These are phyloP conservation scores for Kluyveromyces lactis DNA, from an alignment of 805 yeast genomes.

Conservation along the genomic window DNA sequence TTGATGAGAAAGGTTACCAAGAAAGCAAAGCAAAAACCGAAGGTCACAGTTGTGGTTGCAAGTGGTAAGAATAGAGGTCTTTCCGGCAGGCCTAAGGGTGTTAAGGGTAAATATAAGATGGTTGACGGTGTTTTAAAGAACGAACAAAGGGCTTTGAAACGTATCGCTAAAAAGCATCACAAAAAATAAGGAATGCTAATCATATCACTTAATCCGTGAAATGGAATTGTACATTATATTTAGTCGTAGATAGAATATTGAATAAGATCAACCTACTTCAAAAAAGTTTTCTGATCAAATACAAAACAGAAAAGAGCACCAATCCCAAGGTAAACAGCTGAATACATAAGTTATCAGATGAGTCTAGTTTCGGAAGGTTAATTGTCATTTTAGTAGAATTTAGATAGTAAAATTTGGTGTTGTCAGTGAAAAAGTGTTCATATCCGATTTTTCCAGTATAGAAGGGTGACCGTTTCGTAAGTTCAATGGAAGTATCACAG, in stretches of 20 bases:
- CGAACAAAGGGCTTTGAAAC: slow-evolving; percentile 86
- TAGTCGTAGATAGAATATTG: neutral
- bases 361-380: slow-evolving; percentile 37
- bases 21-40: slow-evolving; percentile 64
- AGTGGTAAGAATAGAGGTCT: slow-evolving; percentile 76
- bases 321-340: slow-evolving; percentile 31
- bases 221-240: neutral
- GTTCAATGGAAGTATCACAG: slow-evolving; percentile 32
- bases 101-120: slow-evolving; percentile 97
- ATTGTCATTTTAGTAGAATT: slow-evolving; percentile 17
- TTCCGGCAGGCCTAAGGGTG: slow-evolving; percentile 93
- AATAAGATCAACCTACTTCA: neutral
- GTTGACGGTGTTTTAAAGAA: slow-evolving; percentile 98
- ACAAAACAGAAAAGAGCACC: slow-evolving; percentile 29
- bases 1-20: slow-evolving; percentile 75
- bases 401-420: slow-evolving; percentile 36
- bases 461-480: slow-evolving; percentile 29
- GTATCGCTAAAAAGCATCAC: slow-evolving; percentile 75
- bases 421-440: slow-evolving; percentile 38
- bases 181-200: slow-evolving; percentile 48
- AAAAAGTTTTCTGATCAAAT: slow-evolving; percentile 24
- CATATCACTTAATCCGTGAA: too few species aligned
- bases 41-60: slow-evolving; percentile 85
- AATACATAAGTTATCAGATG: slow-evolving; percentile 22
- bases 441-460: slow-evolving; percentile 35